Conservation (phyloP, 2,329 filamentous ascomycete species). For the Chalara sp. region DNA sequence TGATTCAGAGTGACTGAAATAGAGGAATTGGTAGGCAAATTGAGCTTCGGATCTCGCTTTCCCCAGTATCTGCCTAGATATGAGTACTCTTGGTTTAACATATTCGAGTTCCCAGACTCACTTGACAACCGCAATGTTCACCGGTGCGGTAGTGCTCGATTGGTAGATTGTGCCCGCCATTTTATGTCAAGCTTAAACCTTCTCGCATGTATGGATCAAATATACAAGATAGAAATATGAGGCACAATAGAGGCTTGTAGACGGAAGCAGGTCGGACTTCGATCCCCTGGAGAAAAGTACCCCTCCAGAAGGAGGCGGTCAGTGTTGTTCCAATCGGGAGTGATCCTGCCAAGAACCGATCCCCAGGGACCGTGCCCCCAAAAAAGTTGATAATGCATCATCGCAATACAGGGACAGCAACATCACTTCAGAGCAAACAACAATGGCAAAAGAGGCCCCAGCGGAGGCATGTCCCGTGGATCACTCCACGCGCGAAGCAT, state of each 20-base stretch:
- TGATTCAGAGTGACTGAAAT: slow-evolving; percentile 95
- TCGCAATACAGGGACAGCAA: no score
- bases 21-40: slow-evolving; percentile 96
- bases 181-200: slow-evolving; percentile 2
- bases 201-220: no score
- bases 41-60: slow-evolving; percentile 88
- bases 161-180: slow-evolving; percentile 59
- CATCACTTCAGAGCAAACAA: background rate
- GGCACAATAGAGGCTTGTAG: no score
- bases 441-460: slow-evolving; percentile 24
- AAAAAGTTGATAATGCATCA: no score
- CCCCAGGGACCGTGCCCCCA: no score
- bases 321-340: no score
- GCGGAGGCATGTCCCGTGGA: slow-evolving; percentile 73
- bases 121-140: slow-evolving; percentile 99
- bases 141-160: slow-evolving; percentile 91
- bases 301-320: no score
- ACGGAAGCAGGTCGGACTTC: no score
- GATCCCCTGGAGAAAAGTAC: no score
- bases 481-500: slow-evolving; percentile 79
- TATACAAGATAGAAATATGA: no score
- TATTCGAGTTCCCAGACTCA: slow-evolving; percentile 33
- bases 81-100: slow-evolving; percentile 1
- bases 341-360: no score
- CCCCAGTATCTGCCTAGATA: slow-evolving; percentile 70